Percentiles rank a stretch among this genome's conserved stretches.
phyloP scores from a whole-genome alignment of 441 rosid genomes.

The Erysimum cheiri region DNA sequence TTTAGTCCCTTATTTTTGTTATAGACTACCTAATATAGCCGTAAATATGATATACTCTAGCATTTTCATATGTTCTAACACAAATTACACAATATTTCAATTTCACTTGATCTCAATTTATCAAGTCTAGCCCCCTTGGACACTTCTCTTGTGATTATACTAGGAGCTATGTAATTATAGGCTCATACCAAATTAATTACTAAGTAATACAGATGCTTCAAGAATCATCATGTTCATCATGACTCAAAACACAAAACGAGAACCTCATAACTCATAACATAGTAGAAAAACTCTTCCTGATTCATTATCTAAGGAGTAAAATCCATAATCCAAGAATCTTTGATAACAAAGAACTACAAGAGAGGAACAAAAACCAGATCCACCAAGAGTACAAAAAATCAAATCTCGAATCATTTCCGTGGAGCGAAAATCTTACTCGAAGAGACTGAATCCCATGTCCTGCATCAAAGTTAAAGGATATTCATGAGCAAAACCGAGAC shows the following conservation, averaged over 20 bases:
- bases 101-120: too few relatives aligned
- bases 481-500: neutral
- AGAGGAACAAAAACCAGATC: conserved; percentile 28
- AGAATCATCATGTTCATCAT: too few relatives aligned
- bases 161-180: too few relatives aligned
- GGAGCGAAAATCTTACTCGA: conserved; percentile 47
- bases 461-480: conserved; percentile 30
- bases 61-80: neutral
- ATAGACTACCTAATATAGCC: neutral
- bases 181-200: too few relatives aligned
- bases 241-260: neutral
- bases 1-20: neutral
- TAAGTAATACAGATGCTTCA: too few relatives aligned
- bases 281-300: neutral
- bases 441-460: conserved; percentile 78
- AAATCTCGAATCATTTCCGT: conserved; percentile 5
- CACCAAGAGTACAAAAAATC: neutral
- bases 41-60: neutral
- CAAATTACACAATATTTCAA: too few relatives aligned
- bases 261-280: neutral
- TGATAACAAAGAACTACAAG: conserved; percentile 20
- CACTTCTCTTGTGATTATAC: too few relatives aligned
- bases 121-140: too few relatives aligned
- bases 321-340: conserved; percentile 7
- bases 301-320: neutral